Evolutionary conservation across 2,329 filamentous ascomycete species (phyloP), one percentile per base, ranked within the genome.

Genomic region (Hypoxylon sp.): DNA sequence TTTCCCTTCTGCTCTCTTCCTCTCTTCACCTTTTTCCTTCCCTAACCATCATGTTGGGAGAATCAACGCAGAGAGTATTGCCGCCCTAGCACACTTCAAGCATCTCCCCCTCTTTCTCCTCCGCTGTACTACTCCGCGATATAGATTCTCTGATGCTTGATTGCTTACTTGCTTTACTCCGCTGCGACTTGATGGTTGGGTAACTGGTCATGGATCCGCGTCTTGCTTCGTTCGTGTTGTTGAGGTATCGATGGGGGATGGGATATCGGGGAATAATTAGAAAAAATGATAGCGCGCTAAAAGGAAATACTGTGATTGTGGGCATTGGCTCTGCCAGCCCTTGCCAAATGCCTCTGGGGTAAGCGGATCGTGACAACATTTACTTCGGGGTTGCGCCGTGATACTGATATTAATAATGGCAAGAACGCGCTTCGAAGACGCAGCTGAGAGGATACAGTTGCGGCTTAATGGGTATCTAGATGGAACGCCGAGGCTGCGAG

Each of bases 261-360:
- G 55, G 57, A 61, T 62, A 67, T 63, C 50, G 32, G 50, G 60
- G 50, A 64, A 61, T 69, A 66, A 66, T 63, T 68, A 67, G 36
- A 30, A 46, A 59, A 32, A 46, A 61, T 45, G 58, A 66, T 43
- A 52, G 58, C 65, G 60, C 60, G 66, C 68, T 69, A 68, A 63
- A 63, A 68, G 41, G 50, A 50, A 67, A 63, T 59, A 36, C 50
- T 2, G 13, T 60, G 65, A 23, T 67, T 55, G 52, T 53, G 21
- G 36, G 45, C 14, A n/a, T 34, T 25, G 52, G 67, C 60, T 45
- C 46, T 48, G 61, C 56, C 41, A 10, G 30, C 49, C 58, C 32
- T 56, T 62, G 49, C 30, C 41, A 59, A 58, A 63, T 30, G 23
- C 48, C 21, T 4, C 41, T 23, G 2, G 32, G 21, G 14, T 50